Conservation (phyloP, 768 basidiomycete genomes). For the Russula olivacea region DNA sequence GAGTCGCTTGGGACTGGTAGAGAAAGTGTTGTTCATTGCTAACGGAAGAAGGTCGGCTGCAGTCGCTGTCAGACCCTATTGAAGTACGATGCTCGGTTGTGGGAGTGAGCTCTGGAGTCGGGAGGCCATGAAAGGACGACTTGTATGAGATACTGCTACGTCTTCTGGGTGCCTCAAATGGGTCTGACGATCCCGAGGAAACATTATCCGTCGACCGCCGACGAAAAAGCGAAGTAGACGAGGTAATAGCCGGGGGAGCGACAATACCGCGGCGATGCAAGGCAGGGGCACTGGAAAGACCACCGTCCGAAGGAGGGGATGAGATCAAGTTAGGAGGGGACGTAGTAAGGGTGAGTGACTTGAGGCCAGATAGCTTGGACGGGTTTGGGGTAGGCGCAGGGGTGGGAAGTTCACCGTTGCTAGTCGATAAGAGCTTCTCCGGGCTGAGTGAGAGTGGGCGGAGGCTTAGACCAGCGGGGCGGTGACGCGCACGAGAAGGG, state of each 20-base stretch:
- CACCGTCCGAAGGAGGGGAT: slow-evolving; percentile 11
- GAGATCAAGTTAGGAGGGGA: slow-evolving; percentile 25
- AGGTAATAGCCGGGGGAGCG: slow-evolving; percentile 29
- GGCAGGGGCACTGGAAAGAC: slow-evolving; percentile 17
- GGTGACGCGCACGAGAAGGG: slow-evolving; percentile 46
- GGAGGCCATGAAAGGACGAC: slow-evolving; percentile 45
- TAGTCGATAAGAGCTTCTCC: slow-evolving; percentile 39
- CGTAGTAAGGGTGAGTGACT: slow-evolving; percentile 45
- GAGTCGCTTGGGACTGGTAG: slow-evolving; percentile 76
- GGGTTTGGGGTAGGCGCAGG: slow-evolving; percentile 48
- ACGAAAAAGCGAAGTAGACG: slow-evolving; percentile 34
- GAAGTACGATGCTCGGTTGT: slow-evolving; percentile 45
- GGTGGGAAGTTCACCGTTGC: slow-evolving; percentile 26
- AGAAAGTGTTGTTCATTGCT: slow-evolving; percentile 77
- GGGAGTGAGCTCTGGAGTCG: slow-evolving; percentile 73
- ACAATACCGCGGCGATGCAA: slow-evolving; percentile 34
- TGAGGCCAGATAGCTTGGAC: slow-evolving; percentile 45
- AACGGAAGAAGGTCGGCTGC: slow-evolving; percentile 24
- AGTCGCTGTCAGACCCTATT: slow-evolving; percentile 33
- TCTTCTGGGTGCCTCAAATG: slow-evolving; percentile 35
- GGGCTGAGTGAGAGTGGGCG: slow-evolving; percentile 68
- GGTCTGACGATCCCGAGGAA: slow-evolving; percentile 30
- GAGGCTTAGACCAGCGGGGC: slow-evolving; percentile 61
- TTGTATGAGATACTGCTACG: slow-evolving; percentile 78
- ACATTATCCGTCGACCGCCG: slow-evolving; percentile 30